Percentiles rank a stretch among this genome's conserved stretches.
These are phyloP conservation scores for Colletotrichum eremochloae DNA, from an alignment of 2,329 filamentous ascomycete species.

Conservation along the genomic window DNA sequence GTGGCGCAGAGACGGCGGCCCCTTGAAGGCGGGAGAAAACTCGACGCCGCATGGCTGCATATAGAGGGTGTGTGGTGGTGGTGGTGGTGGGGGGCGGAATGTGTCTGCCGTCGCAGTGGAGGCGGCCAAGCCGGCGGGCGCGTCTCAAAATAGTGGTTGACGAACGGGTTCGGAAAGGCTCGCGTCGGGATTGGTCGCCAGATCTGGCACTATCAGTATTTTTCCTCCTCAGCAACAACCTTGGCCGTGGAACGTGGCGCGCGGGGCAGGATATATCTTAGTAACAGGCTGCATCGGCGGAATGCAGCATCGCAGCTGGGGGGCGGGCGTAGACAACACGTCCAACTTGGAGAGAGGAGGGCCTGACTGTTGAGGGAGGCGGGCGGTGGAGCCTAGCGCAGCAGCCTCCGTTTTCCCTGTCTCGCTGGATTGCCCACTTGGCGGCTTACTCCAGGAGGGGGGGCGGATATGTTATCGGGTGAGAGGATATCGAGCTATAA, in stretches of 20 bases:
- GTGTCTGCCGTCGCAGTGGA: constrained; percentile 3
- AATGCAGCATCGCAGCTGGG: neutral
- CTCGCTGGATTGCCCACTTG: neutral
- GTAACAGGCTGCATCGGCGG: constrained; percentile 12
- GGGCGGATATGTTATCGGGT: neutral
- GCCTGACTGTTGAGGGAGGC: constrained; percentile 10
- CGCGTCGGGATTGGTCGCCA: neutral
- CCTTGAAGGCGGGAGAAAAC: neutral
- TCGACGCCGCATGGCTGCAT: neutral
- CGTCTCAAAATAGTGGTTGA: constrained; percentile 30
- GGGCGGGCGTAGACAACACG: neutral
- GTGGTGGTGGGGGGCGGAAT: neutral
- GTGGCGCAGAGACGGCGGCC: constrained; percentile 1
- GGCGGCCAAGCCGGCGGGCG: constrained; percentile 28
- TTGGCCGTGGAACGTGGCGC: constrained; percentile 15
- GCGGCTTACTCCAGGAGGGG: neutral
- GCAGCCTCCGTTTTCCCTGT: neutral
- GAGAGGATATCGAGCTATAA: neutral
- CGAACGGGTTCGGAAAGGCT: constrained; percentile 21
- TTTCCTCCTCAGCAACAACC: constrained; percentile 1
- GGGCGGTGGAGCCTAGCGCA: neutral
- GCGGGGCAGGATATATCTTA: neutral
- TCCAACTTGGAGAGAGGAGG: neutral
- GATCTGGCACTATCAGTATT: neutral
- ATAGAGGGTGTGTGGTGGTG: too few species aligned